These are phyloP conservation scores for Pichia sp. DNA, from an alignment of 1,139 yeast species.

Conservation along the genomic window DNA sequence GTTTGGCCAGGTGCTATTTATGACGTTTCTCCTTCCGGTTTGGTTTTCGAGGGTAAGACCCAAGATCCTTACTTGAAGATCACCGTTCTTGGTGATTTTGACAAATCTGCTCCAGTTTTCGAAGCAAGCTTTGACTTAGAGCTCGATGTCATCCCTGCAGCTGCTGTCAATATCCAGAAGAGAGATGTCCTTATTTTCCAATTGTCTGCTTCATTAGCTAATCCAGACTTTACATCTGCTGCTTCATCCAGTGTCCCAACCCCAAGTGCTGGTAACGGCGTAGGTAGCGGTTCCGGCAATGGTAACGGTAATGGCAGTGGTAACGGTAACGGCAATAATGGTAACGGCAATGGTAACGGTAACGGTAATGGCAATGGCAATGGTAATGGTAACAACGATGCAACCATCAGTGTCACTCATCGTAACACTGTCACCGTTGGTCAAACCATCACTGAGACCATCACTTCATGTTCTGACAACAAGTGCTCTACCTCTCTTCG, in stretches of 20 bases:
- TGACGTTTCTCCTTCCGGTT: slow-evolving; percentile 2
- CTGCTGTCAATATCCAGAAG: slow-evolving; percentile 7
- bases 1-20: slow-evolving; percentile 11
- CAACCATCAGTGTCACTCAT: neutral
- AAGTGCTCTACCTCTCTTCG: slow-evolving; percentile 14
- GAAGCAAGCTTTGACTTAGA: slow-evolving; percentile 6
- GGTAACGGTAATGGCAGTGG: slow-evolving; percentile 3
- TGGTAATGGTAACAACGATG: no score
- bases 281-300: neutral
- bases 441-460: slow-evolving; percentile 7
- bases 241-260: slow-evolving; percentile 10
- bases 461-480: slow-evolving; percentile 18
- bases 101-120: neutral
- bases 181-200: slow-evolving; percentile 10
- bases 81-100: slow-evolving; percentile 4
- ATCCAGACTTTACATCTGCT: slow-evolving; percentile 11
- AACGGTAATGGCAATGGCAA: no score
- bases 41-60: slow-evolving; percentile 13
- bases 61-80: slow-evolving; percentile 14
- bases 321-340: no score
- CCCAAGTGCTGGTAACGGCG: slow-evolving; percentile 3
- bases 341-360: no score
- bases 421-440: neutral
- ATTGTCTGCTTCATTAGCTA: slow-evolving; percentile 6
- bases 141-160: slow-evolving; percentile 2